A percentile compares a stretch with the other conserved stretches of the same genome.
Evolutionary conservation across 2,329 filamentous ascomycete species (phyloP).

Genomic region (Chaetothyriales sp.): DNA sequence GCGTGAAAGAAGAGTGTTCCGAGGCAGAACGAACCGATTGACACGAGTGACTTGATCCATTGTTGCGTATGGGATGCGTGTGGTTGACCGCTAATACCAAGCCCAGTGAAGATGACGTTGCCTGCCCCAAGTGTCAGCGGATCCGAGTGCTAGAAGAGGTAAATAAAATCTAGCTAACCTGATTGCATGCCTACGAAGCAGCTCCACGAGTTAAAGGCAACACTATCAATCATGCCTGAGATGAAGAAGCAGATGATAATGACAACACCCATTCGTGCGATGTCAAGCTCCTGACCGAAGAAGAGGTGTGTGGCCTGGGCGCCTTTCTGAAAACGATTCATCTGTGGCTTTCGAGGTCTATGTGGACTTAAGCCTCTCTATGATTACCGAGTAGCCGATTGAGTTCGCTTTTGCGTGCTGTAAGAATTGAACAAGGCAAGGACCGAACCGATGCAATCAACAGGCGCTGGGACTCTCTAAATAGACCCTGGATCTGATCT

Average conservation of each 20-base stretch:
- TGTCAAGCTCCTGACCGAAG: conserved; percentile 13
- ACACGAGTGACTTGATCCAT: conserved; percentile 31
- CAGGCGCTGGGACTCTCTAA: too few relatives aligned
- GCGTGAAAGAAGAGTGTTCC: conserved; percentile 29
- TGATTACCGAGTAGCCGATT: too few relatives aligned
- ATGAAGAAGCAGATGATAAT: conserved; percentile 27
- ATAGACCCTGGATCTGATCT: too few relatives aligned
- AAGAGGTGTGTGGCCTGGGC: background rate
- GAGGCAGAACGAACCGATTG: conserved; percentile 26
- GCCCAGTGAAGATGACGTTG: conserved; percentile 31
- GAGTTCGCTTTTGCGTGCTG: too few relatives aligned
- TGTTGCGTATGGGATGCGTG: conserved; percentile 25
- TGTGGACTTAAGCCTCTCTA: background rate
- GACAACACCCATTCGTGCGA: conserved; percentile 7
- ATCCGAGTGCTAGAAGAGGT: background rate
- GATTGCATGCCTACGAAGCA: conserved; percentile 37
- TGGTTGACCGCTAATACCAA: conserved; percentile 30
- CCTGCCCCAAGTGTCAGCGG: conserved; percentile 19
- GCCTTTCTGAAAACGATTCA: background rate
- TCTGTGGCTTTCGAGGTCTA: background rate
- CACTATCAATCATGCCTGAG: conserved; percentile 33
- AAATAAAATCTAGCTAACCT: conserved; percentile 21
- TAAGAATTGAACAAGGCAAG: too few relatives aligned
- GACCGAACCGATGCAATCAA: too few relatives aligned
- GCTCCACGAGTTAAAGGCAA: conserved; percentile 34